phyloP scores from a whole-genome alignment of 805 yeast genomes.

The Starmerella kuoi region DNA sequence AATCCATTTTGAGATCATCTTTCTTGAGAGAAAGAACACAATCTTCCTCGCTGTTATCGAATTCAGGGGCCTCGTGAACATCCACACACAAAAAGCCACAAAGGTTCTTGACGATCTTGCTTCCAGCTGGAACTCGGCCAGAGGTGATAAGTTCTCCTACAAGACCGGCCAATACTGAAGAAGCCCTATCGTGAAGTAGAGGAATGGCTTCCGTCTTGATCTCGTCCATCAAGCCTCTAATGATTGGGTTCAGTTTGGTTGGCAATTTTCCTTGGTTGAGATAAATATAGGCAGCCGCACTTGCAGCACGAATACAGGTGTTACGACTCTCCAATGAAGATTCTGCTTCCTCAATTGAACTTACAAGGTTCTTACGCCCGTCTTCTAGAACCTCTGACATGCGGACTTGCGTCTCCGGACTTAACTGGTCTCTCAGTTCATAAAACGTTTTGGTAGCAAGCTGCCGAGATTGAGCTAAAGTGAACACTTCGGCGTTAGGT shows the following conservation, averaged over 20 bases:
- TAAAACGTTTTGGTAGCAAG: slow-evolving; percentile 52
- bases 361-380: slow-evolving; percentile 52
- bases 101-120: slow-evolving; percentile 77
- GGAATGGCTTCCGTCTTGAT: slow-evolving; percentile 61
- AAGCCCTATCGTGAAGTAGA: slow-evolving; percentile 58
- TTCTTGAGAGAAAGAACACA: slow-evolving; percentile 62
- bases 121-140: slow-evolving; percentile 63
- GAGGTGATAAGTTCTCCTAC: slow-evolving; percentile 44
- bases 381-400: slow-evolving; percentile 66
- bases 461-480: slow-evolving; percentile 62
- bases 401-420: slow-evolving; percentile 57
- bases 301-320: slow-evolving; percentile 54
- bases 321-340: slow-evolving; percentile 35
- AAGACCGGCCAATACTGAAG: slow-evolving; percentile 53
- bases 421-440: slow-evolving; percentile 49
- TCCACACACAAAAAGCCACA: slow-evolving; percentile 93
- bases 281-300: slow-evolving; percentile 61
- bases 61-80: slow-evolving; percentile 91
- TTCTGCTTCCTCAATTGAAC: slow-evolving; percentile 59
- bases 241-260: slow-evolving; percentile 73
- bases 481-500: slow-evolving; percentile 76
- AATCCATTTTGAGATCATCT: slow-evolving; percentile 33
- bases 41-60: slow-evolving; percentile 47
- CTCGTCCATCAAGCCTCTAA: slow-evolving; percentile 84
- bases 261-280: slow-evolving; percentile 46